These are phyloP conservation scores for Tetratostichococcus sp. DNA, from an alignment of 139 green algal genomes.

Conservation along the genomic window DNA sequence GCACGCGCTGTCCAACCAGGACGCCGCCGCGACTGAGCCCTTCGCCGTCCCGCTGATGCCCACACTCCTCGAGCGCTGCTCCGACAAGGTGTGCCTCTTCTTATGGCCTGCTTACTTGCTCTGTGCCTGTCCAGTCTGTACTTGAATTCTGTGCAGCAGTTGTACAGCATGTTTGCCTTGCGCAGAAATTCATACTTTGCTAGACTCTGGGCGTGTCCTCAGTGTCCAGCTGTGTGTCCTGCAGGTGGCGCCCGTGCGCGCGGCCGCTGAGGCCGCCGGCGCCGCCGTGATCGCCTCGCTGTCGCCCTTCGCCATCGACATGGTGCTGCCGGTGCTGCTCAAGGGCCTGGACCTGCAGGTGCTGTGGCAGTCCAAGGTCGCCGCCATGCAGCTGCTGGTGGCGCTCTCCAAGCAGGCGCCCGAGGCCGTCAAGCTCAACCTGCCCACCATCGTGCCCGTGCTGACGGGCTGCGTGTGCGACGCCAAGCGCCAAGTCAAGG, in stretches of 20 bases:
- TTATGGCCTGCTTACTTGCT: background rate
- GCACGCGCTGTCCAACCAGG: conserved; percentile 28
- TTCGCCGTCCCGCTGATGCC: conserved; percentile 61
- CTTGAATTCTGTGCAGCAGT: background rate
- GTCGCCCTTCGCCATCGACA: conserved; percentile 39
- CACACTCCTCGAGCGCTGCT: conserved; percentile 50
- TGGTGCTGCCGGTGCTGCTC: conserved; percentile 58
- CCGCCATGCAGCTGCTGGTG: conserved; percentile 53
- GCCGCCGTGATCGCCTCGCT: conserved; percentile 32
- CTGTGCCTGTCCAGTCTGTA: too few species aligned
- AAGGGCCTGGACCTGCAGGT: conserved; percentile 55
- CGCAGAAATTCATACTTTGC: too few species aligned
- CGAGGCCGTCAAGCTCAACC: conserved; percentile 48
- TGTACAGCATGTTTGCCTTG: background rate
- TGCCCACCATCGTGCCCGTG: conserved; percentile 75
- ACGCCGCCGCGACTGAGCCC: conserved; percentile 50
- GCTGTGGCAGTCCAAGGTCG: conserved; percentile 77
- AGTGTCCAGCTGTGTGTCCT: background rate
- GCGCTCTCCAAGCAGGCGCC: conserved; percentile 45
- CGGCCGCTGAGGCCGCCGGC: conserved; percentile 43
- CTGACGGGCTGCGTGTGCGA: conserved; percentile 63
- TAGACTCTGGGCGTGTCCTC: too few species aligned
- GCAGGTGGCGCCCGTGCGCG: conserved; percentile 41
- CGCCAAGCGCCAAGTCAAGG: conserved; percentile 61
- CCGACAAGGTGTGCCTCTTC: conserved; percentile 56